Percentiles rank a stretch among this genome's conserved stretches.
Conservation (phyloP, 192 early-diverging fungal genomes). For the Backusella morwellensis region DNA sequence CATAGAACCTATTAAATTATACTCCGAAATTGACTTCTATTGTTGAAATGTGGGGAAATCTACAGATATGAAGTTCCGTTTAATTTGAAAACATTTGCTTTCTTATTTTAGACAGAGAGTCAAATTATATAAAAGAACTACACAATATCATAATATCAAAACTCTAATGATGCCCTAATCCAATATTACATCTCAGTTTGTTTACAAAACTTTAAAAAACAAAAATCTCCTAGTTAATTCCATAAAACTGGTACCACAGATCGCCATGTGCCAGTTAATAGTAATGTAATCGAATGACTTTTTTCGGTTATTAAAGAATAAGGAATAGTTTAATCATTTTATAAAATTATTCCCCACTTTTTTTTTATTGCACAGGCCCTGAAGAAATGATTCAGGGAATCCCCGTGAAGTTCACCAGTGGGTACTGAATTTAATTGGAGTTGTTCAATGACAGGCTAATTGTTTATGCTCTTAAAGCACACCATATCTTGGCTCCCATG, state of each 20-base stretch:
- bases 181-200: neutral
- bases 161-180: neutral
- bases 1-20: neutral
- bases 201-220: neutral
- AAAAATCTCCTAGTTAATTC: neutral
- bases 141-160: neutral
- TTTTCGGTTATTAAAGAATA: neutral
- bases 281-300: neutral
- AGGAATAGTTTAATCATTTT: neutral
- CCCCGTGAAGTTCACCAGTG: neutral
- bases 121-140: neutral
- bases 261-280: conserved; percentile 2
- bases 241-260: neutral
- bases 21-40: neutral
- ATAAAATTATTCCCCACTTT: neutral
- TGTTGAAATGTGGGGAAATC: neutral
- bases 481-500: neutral
- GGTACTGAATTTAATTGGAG: neutral
- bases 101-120: neutral
- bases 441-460: conserved; percentile 7
- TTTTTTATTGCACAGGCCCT: neutral
- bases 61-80: neutral
- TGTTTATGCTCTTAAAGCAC: neutral
- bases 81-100: neutral
- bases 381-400: neutral